Conservation (phyloP, 148 eudicot genomes). For the Chenopodium berlandieri region DNA sequence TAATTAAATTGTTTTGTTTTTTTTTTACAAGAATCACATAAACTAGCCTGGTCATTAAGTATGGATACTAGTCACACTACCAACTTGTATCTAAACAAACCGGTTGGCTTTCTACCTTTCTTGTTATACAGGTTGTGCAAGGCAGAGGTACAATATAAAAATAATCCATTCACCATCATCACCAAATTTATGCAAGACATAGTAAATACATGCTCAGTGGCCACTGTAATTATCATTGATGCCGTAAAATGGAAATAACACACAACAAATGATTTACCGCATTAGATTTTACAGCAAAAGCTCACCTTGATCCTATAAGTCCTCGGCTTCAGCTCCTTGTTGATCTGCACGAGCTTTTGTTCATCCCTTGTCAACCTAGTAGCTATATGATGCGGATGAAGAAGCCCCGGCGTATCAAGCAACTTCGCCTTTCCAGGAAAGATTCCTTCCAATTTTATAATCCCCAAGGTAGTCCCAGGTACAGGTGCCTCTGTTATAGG, state of each 20-base stretch:
- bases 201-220: neutral
- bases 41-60: neutral
- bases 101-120: neutral
- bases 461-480: constrained; percentile 95
- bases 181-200: neutral
- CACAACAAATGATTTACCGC: neutral
- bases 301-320: constrained; percentile 88
- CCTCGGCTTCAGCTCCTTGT: constrained; percentile 90
- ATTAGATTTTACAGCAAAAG: neutral
- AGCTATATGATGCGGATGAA: constrained; percentile 78
- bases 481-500: constrained; percentile 91
- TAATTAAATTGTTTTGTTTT: neutral
- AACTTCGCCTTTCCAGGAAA: constrained; percentile 75
- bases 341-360: constrained; percentile 71
- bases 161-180: neutral
- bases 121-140: neutral
- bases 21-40: neutral
- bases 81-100: neutral
- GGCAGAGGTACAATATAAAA: neutral
- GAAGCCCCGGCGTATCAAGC: constrained; percentile 95
- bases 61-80: neutral
- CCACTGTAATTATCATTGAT: neutral
- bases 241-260: neutral
- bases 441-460: constrained; percentile 76
- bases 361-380: constrained; percentile 88